phyloP scores from a whole-genome alignment of 192 early-diverging fungal genomes.

The Linnemannia elongata region DNA sequence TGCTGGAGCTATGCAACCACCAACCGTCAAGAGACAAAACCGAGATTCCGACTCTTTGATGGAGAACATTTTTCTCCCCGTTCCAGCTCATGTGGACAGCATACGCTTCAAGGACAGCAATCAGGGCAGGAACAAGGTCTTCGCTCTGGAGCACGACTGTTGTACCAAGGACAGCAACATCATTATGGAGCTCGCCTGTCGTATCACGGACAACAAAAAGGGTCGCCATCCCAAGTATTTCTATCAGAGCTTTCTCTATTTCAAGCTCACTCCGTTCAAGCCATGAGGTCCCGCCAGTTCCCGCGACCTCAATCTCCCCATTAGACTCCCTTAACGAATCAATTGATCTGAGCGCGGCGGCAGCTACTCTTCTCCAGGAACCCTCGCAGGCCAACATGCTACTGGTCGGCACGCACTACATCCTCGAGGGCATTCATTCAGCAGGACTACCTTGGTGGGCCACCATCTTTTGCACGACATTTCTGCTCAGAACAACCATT shows the following conservation, averaged over 20 bases:
- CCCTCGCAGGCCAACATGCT: constrained; percentile 55
- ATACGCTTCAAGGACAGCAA: constrained; percentile 7
- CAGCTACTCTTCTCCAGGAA: constrained; percentile 24
- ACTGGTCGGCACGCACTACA: constrained; percentile 56
- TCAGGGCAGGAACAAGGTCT: neutral
- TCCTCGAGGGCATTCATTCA: constrained; percentile 59
- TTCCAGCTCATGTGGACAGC: constrained; percentile 14
- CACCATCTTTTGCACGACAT: constrained; percentile 62
- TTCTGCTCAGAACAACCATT: constrained; percentile 62
- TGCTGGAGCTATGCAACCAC: neutral
- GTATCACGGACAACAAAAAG: neutral
- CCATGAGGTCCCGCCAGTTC: neutral
- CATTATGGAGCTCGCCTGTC: neutral
- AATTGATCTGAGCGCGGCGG: neutral
- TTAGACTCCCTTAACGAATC: neutral
- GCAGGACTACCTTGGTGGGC: constrained; percentile 71
- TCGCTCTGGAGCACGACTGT: neutral
- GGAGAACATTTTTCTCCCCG: neutral
- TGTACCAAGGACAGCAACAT: neutral
- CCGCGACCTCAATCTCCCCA: neutral
- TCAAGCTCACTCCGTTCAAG: neutral
- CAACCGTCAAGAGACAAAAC: neutral
- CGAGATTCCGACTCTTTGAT: neutral
- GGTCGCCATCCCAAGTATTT: neutral
- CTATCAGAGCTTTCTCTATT: neutral